These are phyloP conservation scores for Dipteronia dyeriana DNA, from an alignment of 345 rosid genomes.

Conservation along the genomic window DNA sequence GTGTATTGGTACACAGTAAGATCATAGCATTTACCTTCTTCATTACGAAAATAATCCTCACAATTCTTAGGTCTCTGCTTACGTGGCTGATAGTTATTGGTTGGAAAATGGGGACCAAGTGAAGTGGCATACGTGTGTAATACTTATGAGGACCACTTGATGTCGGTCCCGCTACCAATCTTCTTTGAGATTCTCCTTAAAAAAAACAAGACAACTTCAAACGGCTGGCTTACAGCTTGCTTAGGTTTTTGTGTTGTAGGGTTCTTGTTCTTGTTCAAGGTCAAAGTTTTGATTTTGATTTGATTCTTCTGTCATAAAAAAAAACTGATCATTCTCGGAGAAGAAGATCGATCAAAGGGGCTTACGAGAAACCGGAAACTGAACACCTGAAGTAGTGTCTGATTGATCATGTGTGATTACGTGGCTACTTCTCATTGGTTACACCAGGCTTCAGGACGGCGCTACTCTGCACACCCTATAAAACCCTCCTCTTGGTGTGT, in stretches of 20 bases:
- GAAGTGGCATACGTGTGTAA: no score
- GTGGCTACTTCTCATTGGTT: background rate
- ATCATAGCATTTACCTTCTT: no score
- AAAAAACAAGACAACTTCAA: background rate
- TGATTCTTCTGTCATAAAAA: background rate
- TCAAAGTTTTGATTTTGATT: background rate
- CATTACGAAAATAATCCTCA: background rate
- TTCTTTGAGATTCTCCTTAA: conserved; percentile 5
- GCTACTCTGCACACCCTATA: background rate
- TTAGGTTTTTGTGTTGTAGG: background rate
- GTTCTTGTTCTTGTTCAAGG: background rate
- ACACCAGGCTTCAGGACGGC: background rate
- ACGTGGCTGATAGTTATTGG: background rate
- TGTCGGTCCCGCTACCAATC: background rate
- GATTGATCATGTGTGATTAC: background rate
- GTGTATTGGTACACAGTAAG: no score
- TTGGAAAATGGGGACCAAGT: no score
- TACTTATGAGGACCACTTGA: background rate
- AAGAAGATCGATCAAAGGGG: background rate
- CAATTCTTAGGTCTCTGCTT: background rate
- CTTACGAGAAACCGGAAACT: background rate
- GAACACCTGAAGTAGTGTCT: background rate
- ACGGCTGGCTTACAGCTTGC: background rate
- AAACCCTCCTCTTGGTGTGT: background rate
- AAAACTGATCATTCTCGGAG: background rate